These are phyloP conservation scores for Rhizopogon roseolus DNA, from an alignment of 768 basidiomycete genomes.

Conservation along the genomic window DNA sequence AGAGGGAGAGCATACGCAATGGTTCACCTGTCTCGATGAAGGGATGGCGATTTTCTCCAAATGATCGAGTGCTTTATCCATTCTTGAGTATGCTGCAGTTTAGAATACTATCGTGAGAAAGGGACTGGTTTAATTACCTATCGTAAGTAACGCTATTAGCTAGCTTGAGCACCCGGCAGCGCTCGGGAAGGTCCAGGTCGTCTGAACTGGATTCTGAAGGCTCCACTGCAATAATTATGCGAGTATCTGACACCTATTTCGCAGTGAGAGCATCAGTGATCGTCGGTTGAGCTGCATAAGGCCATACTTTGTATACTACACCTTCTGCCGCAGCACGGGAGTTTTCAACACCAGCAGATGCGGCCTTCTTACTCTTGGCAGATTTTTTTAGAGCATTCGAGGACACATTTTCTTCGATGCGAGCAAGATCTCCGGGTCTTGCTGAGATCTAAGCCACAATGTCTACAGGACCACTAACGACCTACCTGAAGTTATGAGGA, in stretches of 20 bases:
- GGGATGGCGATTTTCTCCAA: constrained; percentile 44
- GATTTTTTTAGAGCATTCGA: constrained; percentile 31
- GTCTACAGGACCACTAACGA: constrained; percentile 4
- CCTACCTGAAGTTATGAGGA: constrained; percentile 79
- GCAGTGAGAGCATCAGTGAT: background rate
- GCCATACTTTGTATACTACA: constrained; percentile 75
- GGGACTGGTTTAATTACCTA: background rate
- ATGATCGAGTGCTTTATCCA: constrained; percentile 78
- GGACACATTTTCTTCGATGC: constrained; percentile 70
- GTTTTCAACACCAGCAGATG: constrained; percentile 28
- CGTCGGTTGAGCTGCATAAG: background rate
- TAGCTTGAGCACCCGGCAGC: constrained; percentile 80
- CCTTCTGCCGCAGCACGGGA: constrained; percentile 50
- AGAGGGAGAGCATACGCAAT: background rate
- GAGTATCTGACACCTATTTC: constrained; percentile 69
- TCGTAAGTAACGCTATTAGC: constrained; percentile 93
- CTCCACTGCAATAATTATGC: constrained; percentile 78
- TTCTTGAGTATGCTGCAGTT: constrained; percentile 38
- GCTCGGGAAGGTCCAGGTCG: constrained; percentile 78
- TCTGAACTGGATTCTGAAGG: constrained; percentile 51
- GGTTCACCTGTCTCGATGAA: constrained; percentile 18
- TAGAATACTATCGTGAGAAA: background rate
- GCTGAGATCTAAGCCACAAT: background rate
- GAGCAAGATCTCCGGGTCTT: constrained; percentile 86
- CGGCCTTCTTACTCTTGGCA: constrained; percentile 41